phyloP scores from a whole-genome alignment of 805 yeast species.

The Candida odintsovae region DNA sequence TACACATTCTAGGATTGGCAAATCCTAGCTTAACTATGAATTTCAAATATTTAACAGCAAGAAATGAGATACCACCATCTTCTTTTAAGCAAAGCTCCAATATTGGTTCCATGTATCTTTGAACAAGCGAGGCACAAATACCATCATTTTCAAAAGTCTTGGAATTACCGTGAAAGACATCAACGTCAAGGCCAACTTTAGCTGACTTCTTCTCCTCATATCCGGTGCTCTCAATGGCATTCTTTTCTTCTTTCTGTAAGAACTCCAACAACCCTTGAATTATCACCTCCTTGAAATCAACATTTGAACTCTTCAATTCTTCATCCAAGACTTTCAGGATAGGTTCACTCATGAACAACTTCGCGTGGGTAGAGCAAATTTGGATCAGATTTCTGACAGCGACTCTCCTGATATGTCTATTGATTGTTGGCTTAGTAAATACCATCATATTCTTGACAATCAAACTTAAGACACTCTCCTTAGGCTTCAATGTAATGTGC shows the following conservation, averaged over 20 bases:
- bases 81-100: constrained; percentile 43
- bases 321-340: constrained; percentile 47
- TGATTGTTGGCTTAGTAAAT: constrained; percentile 37
- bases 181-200: constrained; percentile 30
- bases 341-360: constrained; percentile 53
- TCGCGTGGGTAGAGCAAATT: constrained; percentile 59
- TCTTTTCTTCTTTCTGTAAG: constrained; percentile 49
- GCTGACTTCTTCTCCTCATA: constrained; percentile 30
- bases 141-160: constrained; percentile 53
- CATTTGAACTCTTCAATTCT: constrained; percentile 35
- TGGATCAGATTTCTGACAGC: constrained; percentile 54
- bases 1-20: constrained; percentile 67
- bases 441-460: constrained; percentile 52
- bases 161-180: constrained; percentile 50
- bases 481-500: constrained; percentile 36
- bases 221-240: constrained; percentile 36
- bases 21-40: constrained; percentile 58
- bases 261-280: constrained; percentile 54
- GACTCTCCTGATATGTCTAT: constrained; percentile 36
- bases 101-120: constrained; percentile 48
- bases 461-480: constrained; percentile 53
- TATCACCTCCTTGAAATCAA: constrained; percentile 43
- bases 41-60: constrained; percentile 50
- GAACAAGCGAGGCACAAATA: constrained; percentile 66
- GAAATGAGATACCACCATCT: constrained; percentile 39